Evolutionary conservation across 495 filamentous ascomycete genomes (phyloP).

Genomic region (Annulohypoxylon nitens): DNA sequence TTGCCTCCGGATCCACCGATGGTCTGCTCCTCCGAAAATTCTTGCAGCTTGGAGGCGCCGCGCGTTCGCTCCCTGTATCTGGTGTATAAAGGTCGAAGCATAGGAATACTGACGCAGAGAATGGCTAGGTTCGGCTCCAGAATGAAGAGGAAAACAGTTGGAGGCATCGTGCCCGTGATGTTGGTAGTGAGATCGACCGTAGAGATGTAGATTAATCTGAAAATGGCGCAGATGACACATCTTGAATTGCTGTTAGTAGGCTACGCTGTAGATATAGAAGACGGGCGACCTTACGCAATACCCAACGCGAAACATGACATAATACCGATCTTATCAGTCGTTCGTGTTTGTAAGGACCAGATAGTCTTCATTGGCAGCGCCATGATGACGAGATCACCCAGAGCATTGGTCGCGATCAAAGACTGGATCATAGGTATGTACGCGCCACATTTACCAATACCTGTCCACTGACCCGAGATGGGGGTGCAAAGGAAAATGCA

Average conservation of each 20-base stretch:
- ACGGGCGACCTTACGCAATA: constrained; percentile 59
- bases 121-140: constrained; percentile 35
- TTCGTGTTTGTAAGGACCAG: constrained; percentile 60
- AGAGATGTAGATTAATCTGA: constrained; percentile 38
- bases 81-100: constrained; percentile 35
- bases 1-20: constrained; percentile 11
- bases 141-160: constrained; percentile 34
- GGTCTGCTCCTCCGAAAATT: constrained; percentile 22
- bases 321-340: constrained; percentile 62
- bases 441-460: constrained; percentile 22
- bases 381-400: constrained; percentile 66
- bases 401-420: constrained; percentile 67
- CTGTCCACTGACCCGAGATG: constrained; percentile 43
- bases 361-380: constrained; percentile 66
- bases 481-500: constrained; percentile 55
- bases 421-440: constrained; percentile 50
- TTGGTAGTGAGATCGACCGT: constrained; percentile 33
- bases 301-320: constrained; percentile 66
- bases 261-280: not conserved
- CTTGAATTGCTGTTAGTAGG: constrained; percentile 17
- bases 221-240: constrained; percentile 30
- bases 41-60: constrained; percentile 24
- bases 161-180: constrained; percentile 43
- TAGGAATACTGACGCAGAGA: constrained; percentile 40
- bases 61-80: constrained; percentile 22